Evolutionary conservation across 139 green algal genomes (phyloP).

Genomic region (Chloropicon primus): DNA sequence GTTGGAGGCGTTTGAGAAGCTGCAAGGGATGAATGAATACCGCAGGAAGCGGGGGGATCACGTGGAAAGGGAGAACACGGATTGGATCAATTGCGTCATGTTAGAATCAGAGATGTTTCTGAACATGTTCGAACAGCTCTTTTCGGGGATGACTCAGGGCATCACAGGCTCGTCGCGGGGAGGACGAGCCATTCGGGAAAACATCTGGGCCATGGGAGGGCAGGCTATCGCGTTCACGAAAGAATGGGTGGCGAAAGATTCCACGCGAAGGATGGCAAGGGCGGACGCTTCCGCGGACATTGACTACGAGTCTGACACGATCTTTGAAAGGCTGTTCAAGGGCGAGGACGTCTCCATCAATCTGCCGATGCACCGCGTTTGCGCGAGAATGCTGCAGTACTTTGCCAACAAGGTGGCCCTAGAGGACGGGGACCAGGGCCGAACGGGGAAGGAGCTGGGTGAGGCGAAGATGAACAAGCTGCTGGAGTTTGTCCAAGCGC

Average conservation of each 20-base stretch:
- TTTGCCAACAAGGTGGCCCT: background rate
- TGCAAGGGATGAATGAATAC: slow-evolving; percentile 12
- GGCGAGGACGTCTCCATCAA: background rate
- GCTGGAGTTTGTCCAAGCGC: background rate
- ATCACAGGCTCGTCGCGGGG: no score
- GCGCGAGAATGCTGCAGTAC: background rate
- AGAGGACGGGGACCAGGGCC: no score
- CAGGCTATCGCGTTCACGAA: background rate
- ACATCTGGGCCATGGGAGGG: background rate
- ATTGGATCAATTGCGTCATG: slow-evolving; percentile 4
- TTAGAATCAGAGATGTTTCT: background rate
- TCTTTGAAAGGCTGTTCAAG: background rate
- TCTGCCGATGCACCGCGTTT: background rate
- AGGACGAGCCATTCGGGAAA: background rate
- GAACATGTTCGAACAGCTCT: background rate
- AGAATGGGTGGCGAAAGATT: background rate
- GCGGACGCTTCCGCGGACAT: no score
- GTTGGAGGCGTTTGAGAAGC: background rate
- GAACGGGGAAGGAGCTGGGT: background rate
- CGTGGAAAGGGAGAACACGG: slow-evolving; percentile 1
- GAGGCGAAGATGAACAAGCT: background rate
- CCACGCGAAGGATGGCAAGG: no score
- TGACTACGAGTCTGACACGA: background rate
- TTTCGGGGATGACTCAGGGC: background rate
- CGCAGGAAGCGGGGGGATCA: background rate